Base-by-base conservation (phyloP, 1,139 yeast genomes). In the Taphrina populina region DNA sequence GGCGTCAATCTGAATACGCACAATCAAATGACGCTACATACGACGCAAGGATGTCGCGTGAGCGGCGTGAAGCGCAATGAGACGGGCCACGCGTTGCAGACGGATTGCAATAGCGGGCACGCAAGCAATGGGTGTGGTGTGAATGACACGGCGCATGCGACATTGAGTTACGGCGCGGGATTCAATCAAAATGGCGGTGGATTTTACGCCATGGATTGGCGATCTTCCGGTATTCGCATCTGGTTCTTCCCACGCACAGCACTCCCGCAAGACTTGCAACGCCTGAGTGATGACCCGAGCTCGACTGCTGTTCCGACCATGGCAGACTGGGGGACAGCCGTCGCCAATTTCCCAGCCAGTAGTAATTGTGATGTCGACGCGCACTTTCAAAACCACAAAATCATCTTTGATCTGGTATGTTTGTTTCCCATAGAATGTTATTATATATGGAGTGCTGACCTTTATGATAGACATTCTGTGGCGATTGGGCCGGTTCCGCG, bases 401-500 rank as follows among this genome's bases (percentile, higher is more conserved):
- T 52, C 34, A 29, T 57, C 29, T 44, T 57, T 35, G 52, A 57
- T 40, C 33, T 46, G 20, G 24, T 40, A 7, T 27, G 11, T 27
- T 7, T 27, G 10, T 7, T 27, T 7, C 30, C 7, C 30, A 7
- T 27, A 8, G 11, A 7, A 7, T 7, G 10, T 27, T 27, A 27
- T 11, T 11, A 7, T 8, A 7, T 27, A 11, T 27, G 30, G n/a
- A n/a, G n/a, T n/a, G n/a, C n/a, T n/a, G n/a, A n/a, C n/a, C n/a
- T n/a, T n/a, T n/a, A n/a, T n/a, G n/a, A n/a, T n/a, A n/a, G 24
- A 40, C 34, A 8, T 34, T 57, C 21, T 57, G 59, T 34, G 59
- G 59, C 17, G 59, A 57, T 27, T 57, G 59, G 59, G 59, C 59
- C 3, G 57, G 57, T 4, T 35, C 35, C 15, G 36, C 47, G 7